Evolutionary conservation across 164 flowering plant species (phyloP).

Genomic region (Akebia trifoliata): DNA sequence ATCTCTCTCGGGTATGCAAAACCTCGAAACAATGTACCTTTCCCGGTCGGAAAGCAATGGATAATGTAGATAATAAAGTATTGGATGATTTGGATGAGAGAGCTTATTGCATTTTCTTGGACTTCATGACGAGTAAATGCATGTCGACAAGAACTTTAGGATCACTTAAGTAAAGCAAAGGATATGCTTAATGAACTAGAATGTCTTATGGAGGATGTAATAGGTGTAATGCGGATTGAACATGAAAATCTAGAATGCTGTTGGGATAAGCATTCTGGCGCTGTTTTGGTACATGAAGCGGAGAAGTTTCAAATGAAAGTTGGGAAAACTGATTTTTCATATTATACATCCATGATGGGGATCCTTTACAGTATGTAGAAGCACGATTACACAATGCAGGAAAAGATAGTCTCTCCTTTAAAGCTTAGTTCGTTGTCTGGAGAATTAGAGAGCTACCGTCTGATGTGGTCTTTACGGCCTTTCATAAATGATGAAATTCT

Average conservation of each 20-base stretch:
- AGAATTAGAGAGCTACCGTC: constrained; percentile 64
- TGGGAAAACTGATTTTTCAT: too few relatives aligned
- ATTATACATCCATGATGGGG: too few relatives aligned
- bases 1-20: too few relatives aligned
- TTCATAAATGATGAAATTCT: constrained; percentile 52
- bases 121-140: constrained; percentile 49
- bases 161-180: constrained; percentile 44
- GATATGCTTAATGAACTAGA: constrained; percentile 41
- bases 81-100: constrained; percentile 18
- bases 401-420: constrained; percentile 52
- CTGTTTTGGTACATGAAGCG: constrained; percentile 16
- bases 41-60: constrained; percentile 10
- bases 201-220: constrained; percentile 34
- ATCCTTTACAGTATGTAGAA: constrained; percentile 60
- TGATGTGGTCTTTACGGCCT: constrained; percentile 80
- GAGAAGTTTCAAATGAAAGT: constrained; percentile 19
- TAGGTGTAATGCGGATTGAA: constrained; percentile 19
- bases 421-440: constrained; percentile 35
- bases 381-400: constrained; percentile 75
- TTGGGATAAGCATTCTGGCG: constrained; percentile 14
- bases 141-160: constrained; percentile 42
- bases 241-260: constrained; percentile 12
- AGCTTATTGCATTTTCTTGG: constrained; percentile 24
- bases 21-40: too few relatives aligned
- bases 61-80: background rate